These are phyloP conservation scores for Amanita exitialis DNA, from an alignment of 768 basidiomycete species.

Conservation along the genomic window DNA sequence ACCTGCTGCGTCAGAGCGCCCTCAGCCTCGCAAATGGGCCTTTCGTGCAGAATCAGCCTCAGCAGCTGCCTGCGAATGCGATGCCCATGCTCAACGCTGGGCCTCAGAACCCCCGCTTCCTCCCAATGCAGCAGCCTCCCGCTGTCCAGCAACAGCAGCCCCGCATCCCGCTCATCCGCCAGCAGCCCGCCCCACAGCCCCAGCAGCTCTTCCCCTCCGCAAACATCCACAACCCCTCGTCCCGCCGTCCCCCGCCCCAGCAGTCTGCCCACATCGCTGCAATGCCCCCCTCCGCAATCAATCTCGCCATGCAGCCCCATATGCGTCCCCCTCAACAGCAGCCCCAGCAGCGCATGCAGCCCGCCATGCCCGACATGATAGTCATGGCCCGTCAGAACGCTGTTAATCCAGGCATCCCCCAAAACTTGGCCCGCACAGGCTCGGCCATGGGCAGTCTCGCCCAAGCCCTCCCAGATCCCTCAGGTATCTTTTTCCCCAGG, in stretches of 20 bases:
- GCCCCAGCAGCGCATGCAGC: slow-evolving; percentile 25
- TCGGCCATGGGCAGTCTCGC: slow-evolving; percentile 38
- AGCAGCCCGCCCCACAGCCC: slow-evolving; percentile 13
- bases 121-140: slow-evolving; percentile 21
- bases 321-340: slow-evolving; percentile 23
- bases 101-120: slow-evolving; percentile 10
- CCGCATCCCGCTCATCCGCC: slow-evolving; percentile 27
- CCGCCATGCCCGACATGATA: slow-evolving; percentile 24
- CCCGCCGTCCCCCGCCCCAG: slow-evolving; percentile 53
- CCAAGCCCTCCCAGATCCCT: slow-evolving; percentile 22
- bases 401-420: slow-evolving; percentile 27
- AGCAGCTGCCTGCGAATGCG: slow-evolving; percentile 10
- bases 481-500: slow-evolving; percentile 20
- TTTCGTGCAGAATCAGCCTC: slow-evolving; percentile 30
- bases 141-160: slow-evolving; percentile 21
- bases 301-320: slow-evolving; percentile 31
- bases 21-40: slow-evolving; percentile 20
- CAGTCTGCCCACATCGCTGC: slow-evolving; percentile 27
- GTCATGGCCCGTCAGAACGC: slow-evolving; percentile 27
- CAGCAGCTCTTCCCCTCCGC: slow-evolving; percentile 31
- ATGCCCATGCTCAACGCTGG: background rate
- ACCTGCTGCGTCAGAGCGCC: slow-evolving; percentile 39
- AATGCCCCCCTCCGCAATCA: slow-evolving; percentile 23
- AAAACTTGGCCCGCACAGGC: slow-evolving; percentile 30
- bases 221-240: slow-evolving; percentile 25